A percentile compares a stretch with the other conserved stretches of the same genome.
Evolutionary conservation across 192 early-diverging fungal species (phyloP).

Genomic region (Dissophora globulifera): DNA sequence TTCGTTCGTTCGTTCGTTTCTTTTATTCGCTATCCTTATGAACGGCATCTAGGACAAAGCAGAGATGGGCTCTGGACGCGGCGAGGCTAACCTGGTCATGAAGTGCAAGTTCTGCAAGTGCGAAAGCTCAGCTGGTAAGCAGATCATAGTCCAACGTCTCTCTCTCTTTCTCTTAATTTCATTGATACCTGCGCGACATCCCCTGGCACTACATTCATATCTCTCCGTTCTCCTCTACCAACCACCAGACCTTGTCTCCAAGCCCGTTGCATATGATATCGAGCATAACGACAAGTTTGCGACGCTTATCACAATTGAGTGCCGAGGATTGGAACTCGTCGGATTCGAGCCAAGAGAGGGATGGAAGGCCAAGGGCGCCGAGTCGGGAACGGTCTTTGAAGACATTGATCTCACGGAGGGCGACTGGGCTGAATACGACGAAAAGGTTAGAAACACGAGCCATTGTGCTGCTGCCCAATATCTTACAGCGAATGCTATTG

Average conservation of each 20-base stretch:
- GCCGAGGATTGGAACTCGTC: constrained; percentile 85
- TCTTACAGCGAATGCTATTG: too few relatives aligned
- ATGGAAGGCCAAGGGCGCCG: constrained; percentile 76
- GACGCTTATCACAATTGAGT: constrained; percentile 77
- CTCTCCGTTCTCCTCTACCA: too few relatives aligned
- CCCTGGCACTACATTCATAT: too few relatives aligned
- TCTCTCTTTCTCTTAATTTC: background rate
- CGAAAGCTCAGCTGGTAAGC: constrained; percentile 70
- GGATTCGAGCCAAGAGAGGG: constrained; percentile 77
- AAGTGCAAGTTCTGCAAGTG: constrained; percentile 91
- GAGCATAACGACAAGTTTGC: constrained; percentile 71
- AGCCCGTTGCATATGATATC: constrained; percentile 63
- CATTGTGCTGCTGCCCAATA: background rate
- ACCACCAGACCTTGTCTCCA: constrained; percentile 47
- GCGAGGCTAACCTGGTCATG: constrained; percentile 90
- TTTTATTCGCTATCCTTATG: constrained; percentile 9
- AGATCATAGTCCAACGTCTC: too few relatives aligned
- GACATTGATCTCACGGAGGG: constrained; percentile 84
- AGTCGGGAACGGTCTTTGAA: constrained; percentile 76
- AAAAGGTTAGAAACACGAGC: constrained; percentile 59
- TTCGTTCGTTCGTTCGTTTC: background rate
- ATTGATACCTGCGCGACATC: background rate
- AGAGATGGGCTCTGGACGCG: constrained; percentile 77
- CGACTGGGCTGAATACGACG: constrained; percentile 94
- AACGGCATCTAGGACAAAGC: constrained; percentile 56